Percentiles rank a stretch among this genome's conserved stretches.
These are phyloP conservation scores for Medicago truncatula DNA, from an alignment of 306 rosid species.

Conservation along the genomic window MtrunA17r5.0-ANR NC_053045.1:40298501-40299000, in stretches of 20 bases:
- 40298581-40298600: slow-evolving; percentile 17
- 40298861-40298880: slow-evolving; percentile 85
- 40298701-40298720: slow-evolving; percentile 25
- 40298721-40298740: slow-evolving; percentile 32
- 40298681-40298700: slow-evolving; percentile 19
- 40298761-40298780: slow-evolving; percentile 80
- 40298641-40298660: slow-evolving; percentile 58
- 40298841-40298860: slow-evolving; percentile 81
- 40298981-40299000: neutral
- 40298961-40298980: slow-evolving; percentile 33
- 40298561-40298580: slow-evolving; percentile 13
- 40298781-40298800: slow-evolving; percentile 87
- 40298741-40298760: slow-evolving; percentile 36
- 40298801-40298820: slow-evolving; percentile 80
- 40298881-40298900: neutral
- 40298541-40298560: slow-evolving; percentile 20
- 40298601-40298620: neutral
- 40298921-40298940: neutral
- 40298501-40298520: slow-evolving; percentile 6
- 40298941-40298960: slow-evolving; percentile 5
- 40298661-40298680: slow-evolving; percentile 42
- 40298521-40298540: neutral
- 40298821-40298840: slow-evolving; percentile 85
- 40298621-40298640: slow-evolving; percentile 53
- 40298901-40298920: neutral